Conservation (phyloP, 1,284 basidiomycete species). For the Pyrrhoderma noxium region DNA sequence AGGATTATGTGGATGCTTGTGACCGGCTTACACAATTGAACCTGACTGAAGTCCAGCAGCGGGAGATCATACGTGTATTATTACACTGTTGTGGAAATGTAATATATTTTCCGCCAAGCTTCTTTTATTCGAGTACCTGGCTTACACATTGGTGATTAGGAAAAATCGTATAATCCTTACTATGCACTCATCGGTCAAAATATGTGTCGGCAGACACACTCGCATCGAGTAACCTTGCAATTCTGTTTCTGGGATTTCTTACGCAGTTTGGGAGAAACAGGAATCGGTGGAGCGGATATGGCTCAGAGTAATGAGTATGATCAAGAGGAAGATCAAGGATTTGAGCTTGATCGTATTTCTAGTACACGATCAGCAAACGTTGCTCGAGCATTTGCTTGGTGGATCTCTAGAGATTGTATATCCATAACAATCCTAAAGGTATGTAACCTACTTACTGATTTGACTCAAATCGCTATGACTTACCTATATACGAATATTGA, state of each 20-base stretch:
- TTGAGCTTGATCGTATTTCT: slow-evolving; percentile 52
- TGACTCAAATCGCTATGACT: too few relatives aligned
- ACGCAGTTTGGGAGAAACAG: slow-evolving; percentile 80
- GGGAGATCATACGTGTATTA: slow-evolving; percentile 89
- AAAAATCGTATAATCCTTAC: slow-evolving; percentile 91
- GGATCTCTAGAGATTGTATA: slow-evolving; percentile 69
- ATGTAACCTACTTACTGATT: slow-evolving; percentile 13
- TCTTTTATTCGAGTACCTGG: not conserved
- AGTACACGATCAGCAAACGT: slow-evolving; percentile 53
- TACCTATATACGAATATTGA: too few relatives aligned
- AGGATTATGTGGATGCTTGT: slow-evolving; percentile 94
- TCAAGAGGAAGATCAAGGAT: slow-evolving; percentile 28
- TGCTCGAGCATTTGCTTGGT: slow-evolving; percentile 78
- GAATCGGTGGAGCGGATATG: slow-evolving; percentile 75
- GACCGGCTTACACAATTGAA: slow-evolving; percentile 79
- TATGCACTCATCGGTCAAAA: slow-evolving; percentile 84
- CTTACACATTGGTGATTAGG: slow-evolving; percentile 39
- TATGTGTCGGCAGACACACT: slow-evolving; percentile 66
- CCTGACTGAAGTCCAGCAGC: slow-evolving; percentile 84
- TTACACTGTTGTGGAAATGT: slow-evolving; percentile 93
- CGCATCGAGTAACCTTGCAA: slow-evolving; percentile 89
- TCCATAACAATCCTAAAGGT: slow-evolving; percentile 81
- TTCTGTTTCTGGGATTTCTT: slow-evolving; percentile 98
- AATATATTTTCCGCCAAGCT: slow-evolving; percentile 23
- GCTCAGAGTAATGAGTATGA: slow-evolving; percentile 55